Conservation (phyloP, 108 stramenopile genomes). For the Skeletonema costatum region DNA sequence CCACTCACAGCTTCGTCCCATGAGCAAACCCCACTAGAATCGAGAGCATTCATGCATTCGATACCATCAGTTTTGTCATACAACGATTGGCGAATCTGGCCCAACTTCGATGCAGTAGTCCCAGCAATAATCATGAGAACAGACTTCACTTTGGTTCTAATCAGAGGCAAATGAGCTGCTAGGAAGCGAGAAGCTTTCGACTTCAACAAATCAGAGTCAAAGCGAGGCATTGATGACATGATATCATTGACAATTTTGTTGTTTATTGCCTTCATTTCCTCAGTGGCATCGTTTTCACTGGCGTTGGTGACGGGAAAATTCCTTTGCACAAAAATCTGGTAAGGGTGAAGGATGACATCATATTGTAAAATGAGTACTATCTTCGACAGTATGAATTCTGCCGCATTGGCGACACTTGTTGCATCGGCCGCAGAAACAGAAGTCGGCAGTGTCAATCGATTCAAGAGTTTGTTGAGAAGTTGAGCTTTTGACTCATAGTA, state of each 20-base stretch:
- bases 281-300: background rate
- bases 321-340: constrained; percentile 78
- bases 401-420: constrained; percentile 43
- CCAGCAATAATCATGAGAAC: constrained; percentile 83
- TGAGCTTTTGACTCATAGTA: constrained; percentile 87
- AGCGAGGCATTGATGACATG: constrained; percentile 70
- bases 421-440: constrained; percentile 30
- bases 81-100: constrained; percentile 84
- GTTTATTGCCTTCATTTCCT: background rate
- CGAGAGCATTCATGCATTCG: constrained; percentile 59
- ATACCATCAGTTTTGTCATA: constrained; percentile 89
- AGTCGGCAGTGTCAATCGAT: constrained; percentile 46
- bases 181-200: constrained; percentile 79
- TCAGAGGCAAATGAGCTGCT: constrained; percentile 80
- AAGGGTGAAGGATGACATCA: constrained; percentile 84
- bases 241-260: constrained; percentile 30
- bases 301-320: constrained; percentile 45
- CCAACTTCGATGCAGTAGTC: constrained; percentile 82
- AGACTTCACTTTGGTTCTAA: constrained; percentile 82
- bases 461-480: constrained; percentile 62
- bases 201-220: constrained; percentile 63
- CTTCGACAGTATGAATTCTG: constrained; percentile 72
- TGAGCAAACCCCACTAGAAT: constrained; percentile 55
- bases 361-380: constrained; percentile 87
- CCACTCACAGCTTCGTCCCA: constrained; percentile 86